Evolutionary conservation across 2,329 filamentous ascomycete species (phyloP), one percentile per base, ranked within the genome.

Genomic region (Lasiodiplodia sp.): DNA sequence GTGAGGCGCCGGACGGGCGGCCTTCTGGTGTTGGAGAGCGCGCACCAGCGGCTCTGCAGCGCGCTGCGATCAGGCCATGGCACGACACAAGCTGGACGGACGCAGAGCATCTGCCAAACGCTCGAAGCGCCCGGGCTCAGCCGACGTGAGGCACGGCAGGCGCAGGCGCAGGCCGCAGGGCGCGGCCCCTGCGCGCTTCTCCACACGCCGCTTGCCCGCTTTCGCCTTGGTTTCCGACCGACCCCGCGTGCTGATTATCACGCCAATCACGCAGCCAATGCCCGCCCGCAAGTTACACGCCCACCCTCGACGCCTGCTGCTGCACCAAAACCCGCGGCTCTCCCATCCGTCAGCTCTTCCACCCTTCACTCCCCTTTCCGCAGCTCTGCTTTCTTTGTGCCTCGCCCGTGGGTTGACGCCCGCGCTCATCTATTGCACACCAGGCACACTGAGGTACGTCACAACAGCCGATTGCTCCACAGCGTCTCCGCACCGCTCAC

Each of bases 221-320:
- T 66, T 38, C n/a, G 63, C 63, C 10, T 51, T 66, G 51, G 63
- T 23, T 66, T 66, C 63, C 63, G 49, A 56, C 52, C 31, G 51
- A 66, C 63, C 63, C 63, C 63, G 63, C 63, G 60, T 64, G 34
- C 63, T 66, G 63, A 55, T 56, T 56, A 47, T 44, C 63, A 56
- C 49, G 63, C 49, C 63, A 44, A 56, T 56, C 34, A 38, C 23
- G 4, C 53, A 11, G 53, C 53, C 53, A 56, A 37, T 34, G 51
- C 23, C 51, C 23, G 51, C 23, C 12, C 16, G n/a, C 34, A 40
- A 28, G 23, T 16, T 21, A 31, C 47, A 28, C 52, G 58, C 40
- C 40, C 25, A 44, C 57, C 37, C 57, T 40, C 58, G 40, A 31
- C 44, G 6, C 25, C 47, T 52, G 28, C 8, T 51, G 38, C 25